Percentiles rank a stretch among this genome's conserved stretches.
These are phyloP conservation scores for Pseudomassariella vexata DNA, from an alignment of 2,329 filamentous ascomycete genomes.

Conservation along the genomic window DNA sequence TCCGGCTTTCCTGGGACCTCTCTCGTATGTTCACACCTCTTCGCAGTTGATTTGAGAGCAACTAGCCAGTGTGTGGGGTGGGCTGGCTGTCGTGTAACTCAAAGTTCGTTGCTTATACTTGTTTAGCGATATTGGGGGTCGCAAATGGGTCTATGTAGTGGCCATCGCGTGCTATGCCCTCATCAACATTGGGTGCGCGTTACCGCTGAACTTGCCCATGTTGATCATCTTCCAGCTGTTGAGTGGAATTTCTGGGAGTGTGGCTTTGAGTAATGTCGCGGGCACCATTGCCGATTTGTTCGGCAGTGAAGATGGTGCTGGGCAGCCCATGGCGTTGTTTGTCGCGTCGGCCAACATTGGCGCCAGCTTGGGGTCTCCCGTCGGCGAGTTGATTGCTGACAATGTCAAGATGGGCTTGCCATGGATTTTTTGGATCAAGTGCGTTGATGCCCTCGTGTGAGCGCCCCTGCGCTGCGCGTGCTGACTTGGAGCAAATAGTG, in stretches of 20 bases:
- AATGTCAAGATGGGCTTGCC: conserved; percentile 28
- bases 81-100: conserved; percentile 1
- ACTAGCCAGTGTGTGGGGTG: neutral
- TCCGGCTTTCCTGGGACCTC: conserved; percentile 32
- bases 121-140: conserved; percentile 29
- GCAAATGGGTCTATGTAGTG: conserved; percentile 37
- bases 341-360: conserved; percentile 32
- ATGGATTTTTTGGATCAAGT: conserved; percentile 36
- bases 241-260: conserved; percentile 26
- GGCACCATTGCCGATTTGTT: conserved; percentile 29
- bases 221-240: conserved; percentile 31
- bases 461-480: neutral
- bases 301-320: conserved; percentile 29
- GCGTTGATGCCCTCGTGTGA: conserved; percentile 5
- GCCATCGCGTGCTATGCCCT: conserved; percentile 27
- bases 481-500: conserved; percentile 13
- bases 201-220: conserved; percentile 30
- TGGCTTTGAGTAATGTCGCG: conserved; percentile 28
- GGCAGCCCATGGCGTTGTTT: conserved; percentile 36
- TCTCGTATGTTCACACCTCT: conserved; percentile 28
- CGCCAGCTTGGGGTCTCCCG: conserved; percentile 31
- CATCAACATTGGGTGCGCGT: conserved; percentile 27
- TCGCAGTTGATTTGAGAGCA: too few relatives aligned
- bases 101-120: too few relatives aligned
- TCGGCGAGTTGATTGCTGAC: conserved; percentile 31